A percentile compares a stretch with the other conserved stretches of the same genome.
phyloP scores from a whole-genome alignment of 257 asterid genomes.

The Vinca minor region DNA sequence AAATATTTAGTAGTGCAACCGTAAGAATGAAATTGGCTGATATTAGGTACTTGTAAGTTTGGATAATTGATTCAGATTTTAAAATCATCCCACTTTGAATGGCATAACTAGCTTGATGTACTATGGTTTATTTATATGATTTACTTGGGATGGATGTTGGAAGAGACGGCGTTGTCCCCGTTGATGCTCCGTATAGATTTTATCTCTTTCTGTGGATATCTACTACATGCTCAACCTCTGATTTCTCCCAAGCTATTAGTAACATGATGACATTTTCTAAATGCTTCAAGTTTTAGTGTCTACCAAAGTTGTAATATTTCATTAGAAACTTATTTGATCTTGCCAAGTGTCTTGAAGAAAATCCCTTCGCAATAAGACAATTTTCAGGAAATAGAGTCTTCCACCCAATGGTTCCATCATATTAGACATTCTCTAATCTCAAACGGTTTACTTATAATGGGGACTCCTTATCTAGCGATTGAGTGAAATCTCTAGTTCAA shows the following conservation, averaged over 20 bases:
- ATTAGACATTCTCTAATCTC: background rate
- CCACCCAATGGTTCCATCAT: background rate
- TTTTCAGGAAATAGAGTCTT: background rate
- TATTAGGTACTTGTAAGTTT: background rate
- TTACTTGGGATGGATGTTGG: background rate
- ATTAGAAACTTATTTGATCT: background rate
- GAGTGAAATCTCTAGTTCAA: background rate
- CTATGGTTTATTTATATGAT: background rate
- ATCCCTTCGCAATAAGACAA: background rate
- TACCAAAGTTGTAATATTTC: background rate
- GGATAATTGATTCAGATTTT: background rate
- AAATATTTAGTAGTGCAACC: background rate
- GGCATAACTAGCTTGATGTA: background rate
- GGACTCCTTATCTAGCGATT: background rate
- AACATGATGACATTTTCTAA: background rate
- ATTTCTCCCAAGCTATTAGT: background rate
- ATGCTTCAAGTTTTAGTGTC: background rate
- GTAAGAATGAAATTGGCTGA: no score
- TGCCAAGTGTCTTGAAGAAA: background rate
- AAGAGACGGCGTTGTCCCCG: background rate
- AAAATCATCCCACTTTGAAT: background rate
- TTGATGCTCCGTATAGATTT: background rate
- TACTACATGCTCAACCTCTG: background rate
- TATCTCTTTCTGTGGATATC: constrained; percentile 1
- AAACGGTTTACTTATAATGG: background rate